phyloP scores from a whole-genome alignment of 2,329 filamentous ascomycete genomes.

The Alternaria triticina region DNA sequence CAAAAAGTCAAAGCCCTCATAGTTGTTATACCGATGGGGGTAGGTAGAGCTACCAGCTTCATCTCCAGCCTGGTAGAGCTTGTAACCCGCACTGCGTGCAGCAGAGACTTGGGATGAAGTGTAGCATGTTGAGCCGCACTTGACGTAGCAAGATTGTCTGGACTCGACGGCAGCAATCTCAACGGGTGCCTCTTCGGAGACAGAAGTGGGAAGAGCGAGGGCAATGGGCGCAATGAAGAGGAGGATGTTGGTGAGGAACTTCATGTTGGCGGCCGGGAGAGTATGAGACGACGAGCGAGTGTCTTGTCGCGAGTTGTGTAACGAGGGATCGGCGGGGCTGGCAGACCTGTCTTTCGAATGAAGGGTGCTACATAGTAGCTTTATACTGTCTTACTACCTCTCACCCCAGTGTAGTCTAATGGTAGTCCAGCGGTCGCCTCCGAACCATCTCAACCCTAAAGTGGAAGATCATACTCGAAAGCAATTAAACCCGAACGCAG shows the following conservation, averaged over 20 bases:
- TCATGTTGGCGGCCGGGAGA: constrained; percentile 15
- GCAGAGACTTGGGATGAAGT: constrained; percentile 56
- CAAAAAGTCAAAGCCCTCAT: constrained; percentile 66
- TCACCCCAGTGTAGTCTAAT: background rate
- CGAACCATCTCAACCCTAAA: constrained; percentile 13
- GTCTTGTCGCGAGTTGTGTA: constrained; percentile 7
- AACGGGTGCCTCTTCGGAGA: constrained; percentile 9
- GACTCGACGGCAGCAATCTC: constrained; percentile 31
- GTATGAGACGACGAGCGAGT: constrained; percentile 12
- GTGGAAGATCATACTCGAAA: constrained; percentile 19
- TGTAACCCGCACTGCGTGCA: constrained; percentile 61
- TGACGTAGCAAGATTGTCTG: constrained; percentile 54
- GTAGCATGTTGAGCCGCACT: constrained; percentile 64
- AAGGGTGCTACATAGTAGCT: background rate
- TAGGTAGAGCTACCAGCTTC: constrained; percentile 55
- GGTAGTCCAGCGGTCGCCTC: constrained; percentile 22
- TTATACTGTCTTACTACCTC: constrained; percentile 5
- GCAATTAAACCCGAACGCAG: constrained; percentile 17
- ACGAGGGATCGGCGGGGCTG: constrained; percentile 11
- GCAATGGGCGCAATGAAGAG: constrained; percentile 22
- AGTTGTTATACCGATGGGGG: constrained; percentile 67
- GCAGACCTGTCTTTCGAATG: background rate
- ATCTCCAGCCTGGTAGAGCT: constrained; percentile 53
- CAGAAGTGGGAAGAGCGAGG: constrained; percentile 28
- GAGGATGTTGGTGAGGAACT: constrained; percentile 27